Evolutionary conservation across 1,284 basidiomycete species (phyloP), one percentile per base, ranked within the genome.

Genomic region (Trametes versicolor): DNA sequence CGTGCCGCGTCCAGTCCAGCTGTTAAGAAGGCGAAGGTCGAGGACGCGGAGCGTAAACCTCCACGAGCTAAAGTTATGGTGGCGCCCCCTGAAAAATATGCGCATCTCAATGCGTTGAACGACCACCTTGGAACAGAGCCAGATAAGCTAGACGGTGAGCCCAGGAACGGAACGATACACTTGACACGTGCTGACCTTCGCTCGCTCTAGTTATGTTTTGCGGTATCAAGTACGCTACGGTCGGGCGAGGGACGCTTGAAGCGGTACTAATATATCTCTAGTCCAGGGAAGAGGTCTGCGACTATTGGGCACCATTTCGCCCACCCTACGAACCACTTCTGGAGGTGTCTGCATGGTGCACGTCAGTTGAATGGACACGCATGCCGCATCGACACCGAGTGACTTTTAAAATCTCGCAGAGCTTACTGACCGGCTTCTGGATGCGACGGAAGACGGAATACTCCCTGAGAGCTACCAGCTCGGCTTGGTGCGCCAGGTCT

Each of bases 231-330:
- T 77, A 34, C 34, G 71, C 62, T n/a, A n/a, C 27, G 2, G 8
- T n/a, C 12, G n/a, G n/a, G 21, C n/a, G 25, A 9, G 45, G 7
- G n/a, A 12, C 23, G n/a, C n/a, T n/a, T 41, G 12, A 13, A 8
- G 41, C 39, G 19, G 4, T 15, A 39, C 34, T 2, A 4, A 45
- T 13, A 9, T 2, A 12, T 43, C 17, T 6, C 6, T 3, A 90
- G 85, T 71, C 86, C 87, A 17, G 90, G 90, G 0, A 77, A 85
- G 60, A 81, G 76, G 70, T 91, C 88, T 1, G 87, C 90, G 0
- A 79, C 82, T 58, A 78, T 82, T 5, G 91, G 91, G 0, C 87
- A 91, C 73, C 91, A 93, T 73, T 94, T 88, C 72, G 89, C 86
- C 0, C 86, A 89, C 70, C 87, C 86, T 1, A 87, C 86, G 0